phyloP scores from a whole-genome alignment of 805 yeast species.

The Phaffomyces antillensis region DNA sequence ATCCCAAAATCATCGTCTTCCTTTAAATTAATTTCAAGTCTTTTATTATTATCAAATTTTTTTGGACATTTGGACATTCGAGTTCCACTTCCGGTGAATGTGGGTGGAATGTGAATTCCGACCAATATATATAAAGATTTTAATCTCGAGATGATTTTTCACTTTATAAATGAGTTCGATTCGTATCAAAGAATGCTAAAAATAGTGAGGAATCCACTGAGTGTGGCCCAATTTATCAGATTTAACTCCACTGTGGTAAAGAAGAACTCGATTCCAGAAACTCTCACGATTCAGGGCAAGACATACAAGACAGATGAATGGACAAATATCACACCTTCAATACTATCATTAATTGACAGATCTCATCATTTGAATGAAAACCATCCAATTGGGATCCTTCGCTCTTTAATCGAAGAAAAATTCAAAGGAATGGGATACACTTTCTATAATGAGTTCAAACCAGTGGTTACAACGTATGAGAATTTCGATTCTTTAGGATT shows the following conservation, averaged over 20 bases:
- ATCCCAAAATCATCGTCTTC: neutral
- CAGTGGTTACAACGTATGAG: conserved; percentile 74
- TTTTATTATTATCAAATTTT: neutral
- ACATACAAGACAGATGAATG: conserved; percentile 58
- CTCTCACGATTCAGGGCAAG: conserved; percentile 38
- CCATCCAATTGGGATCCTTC: conserved; percentile 88
- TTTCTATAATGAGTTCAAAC: conserved; percentile 70
- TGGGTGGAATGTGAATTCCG: too few relatives aligned
- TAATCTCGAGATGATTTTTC: too few relatives aligned
- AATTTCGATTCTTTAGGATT: conserved; percentile 92
- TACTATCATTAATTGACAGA: conserved; percentile 60
- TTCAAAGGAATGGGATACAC: conserved; percentile 66
- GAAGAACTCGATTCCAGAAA: conserved; percentile 21
- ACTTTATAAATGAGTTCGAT: too few relatives aligned
- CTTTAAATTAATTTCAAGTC: neutral
- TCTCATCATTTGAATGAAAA: conserved; percentile 63
- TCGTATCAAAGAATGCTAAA: neutral
- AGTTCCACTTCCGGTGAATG: too few relatives aligned
- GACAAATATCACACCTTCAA: conserved; percentile 81
- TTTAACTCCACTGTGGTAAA: neutral
- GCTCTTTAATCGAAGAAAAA: conserved; percentile 62
- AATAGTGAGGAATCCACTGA: neutral
- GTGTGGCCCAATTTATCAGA: neutral
- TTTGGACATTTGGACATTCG: too few relatives aligned
- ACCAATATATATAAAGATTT: too few relatives aligned